phyloP scores from a whole-genome alignment of 805 yeast species.

The Metschnikowia baotianmanensis region DNA sequence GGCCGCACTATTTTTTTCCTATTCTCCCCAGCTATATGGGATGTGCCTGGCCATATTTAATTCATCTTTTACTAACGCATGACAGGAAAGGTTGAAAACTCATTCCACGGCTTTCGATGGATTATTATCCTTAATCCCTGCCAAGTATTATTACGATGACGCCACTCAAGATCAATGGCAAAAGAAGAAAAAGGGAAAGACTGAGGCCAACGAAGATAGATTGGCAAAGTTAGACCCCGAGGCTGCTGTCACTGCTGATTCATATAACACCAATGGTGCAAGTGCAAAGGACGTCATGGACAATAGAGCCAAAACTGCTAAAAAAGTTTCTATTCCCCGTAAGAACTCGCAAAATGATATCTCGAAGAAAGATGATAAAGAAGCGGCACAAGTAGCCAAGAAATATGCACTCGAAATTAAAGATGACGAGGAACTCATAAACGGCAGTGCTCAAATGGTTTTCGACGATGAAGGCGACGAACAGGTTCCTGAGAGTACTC shows the following conservation, averaged over 20 bases:
- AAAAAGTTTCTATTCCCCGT: conserved; percentile 43
- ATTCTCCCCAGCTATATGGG: too few species aligned
- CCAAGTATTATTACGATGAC: conserved; percentile 90
- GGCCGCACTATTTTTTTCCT: too few species aligned
- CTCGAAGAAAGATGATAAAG: conserved; percentile 18
- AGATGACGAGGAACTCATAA: conserved; percentile 14
- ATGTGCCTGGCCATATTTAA: neutral
- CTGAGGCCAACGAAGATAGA: conserved; percentile 59
- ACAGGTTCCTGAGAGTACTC: conserved; percentile 19
- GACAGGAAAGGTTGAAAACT: conserved; percentile 68
- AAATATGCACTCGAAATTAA: conserved; percentile 2
- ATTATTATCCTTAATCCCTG: conserved; percentile 84
- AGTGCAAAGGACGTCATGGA: conserved; percentile 62
- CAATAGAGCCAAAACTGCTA: conserved; percentile 53
- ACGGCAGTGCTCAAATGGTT: conserved; percentile 33
- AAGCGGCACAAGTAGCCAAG: conserved; percentile 13
- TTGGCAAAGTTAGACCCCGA: conserved; percentile 75
- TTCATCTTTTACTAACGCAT: conserved; percentile 22
- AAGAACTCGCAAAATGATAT: conserved; percentile 8
- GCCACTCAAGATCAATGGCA: conserved; percentile 90
- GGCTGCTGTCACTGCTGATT: conserved; percentile 41
- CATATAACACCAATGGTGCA: conserved; percentile 39
- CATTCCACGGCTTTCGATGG: conserved; percentile 87
- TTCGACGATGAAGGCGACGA: conserved; percentile 76
- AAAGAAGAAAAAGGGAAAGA: conserved; percentile 70